These are phyloP conservation scores for Rhamnella rubrinervis DNA, from an alignment of 331 rosid genomes.

Conservation along the genomic window DNA sequence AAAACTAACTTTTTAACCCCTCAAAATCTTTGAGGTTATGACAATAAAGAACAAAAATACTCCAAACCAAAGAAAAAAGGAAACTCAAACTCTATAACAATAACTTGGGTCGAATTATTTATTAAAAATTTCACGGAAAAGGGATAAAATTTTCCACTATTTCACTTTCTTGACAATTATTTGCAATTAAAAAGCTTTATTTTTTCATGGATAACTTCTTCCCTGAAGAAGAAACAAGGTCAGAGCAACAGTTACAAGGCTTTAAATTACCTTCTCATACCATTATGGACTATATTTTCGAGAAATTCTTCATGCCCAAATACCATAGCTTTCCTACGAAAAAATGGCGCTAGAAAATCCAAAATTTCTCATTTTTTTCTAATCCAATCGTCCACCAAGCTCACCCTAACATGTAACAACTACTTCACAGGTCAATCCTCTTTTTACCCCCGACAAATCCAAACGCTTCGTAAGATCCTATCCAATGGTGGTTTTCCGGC, in stretches of 20 bases:
- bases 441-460: constrained; percentile 11
- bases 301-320: background rate
- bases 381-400: background rate
- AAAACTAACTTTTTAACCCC: background rate
- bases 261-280: constrained; percentile 24
- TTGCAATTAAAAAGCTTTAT: no score
- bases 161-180: background rate
- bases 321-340: background rate
- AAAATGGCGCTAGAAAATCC: background rate
- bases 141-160: no score
- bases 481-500: constrained; percentile 34
- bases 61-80: no score
- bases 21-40: background rate
- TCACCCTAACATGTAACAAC: no score
- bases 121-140: background rate
- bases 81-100: background rate
- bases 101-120: background rate
- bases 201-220: no score
- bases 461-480: constrained; percentile 10
- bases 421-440: constrained; percentile 21
- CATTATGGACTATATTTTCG: background rate
- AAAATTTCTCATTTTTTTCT: constrained; percentile 3
- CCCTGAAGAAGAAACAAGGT: no score
- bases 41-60: background rate
- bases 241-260: background rate